Conservation (phyloP, 345 rosid genomes). For the Iberis pinnata region DNA sequence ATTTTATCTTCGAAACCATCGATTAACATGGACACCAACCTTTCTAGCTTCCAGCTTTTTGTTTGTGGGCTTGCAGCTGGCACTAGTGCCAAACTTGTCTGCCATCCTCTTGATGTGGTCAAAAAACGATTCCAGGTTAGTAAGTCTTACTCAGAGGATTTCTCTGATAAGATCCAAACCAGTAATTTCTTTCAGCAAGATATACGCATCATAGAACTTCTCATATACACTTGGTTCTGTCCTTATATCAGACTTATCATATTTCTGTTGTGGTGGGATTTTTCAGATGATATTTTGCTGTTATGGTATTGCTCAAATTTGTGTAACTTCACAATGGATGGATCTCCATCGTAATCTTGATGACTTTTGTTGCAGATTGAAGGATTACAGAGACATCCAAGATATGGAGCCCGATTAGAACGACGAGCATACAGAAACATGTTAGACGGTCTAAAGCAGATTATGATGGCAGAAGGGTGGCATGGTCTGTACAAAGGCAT, state of each 20-base stretch:
- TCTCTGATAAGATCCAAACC: background rate
- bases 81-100: conserved; percentile 96
- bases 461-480: conserved; percentile 62
- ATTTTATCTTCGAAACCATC: conserved; percentile 36
- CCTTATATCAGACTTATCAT: background rate
- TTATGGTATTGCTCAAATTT: background rate
- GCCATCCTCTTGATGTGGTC: conserved; percentile 97
- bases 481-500: conserved; percentile 93
- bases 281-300: too few species aligned
- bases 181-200: background rate
- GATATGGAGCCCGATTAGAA: conserved; percentile 81
- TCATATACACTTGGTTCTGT: background rate
- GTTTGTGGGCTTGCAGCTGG: conserved; percentile 89
- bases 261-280: too few species aligned
- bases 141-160: background rate
- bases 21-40: conserved; percentile 32
- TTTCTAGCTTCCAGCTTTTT: conserved; percentile 76
- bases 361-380: conserved; percentile 49
- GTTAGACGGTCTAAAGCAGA: conserved; percentile 64
- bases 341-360: background rate
- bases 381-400: conserved; percentile 82
- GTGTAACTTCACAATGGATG: conserved; percentile 6
- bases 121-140: conserved; percentile 95
- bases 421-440: conserved; percentile 63
- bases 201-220: background rate